phyloP scores from a whole-genome alignment of 2,329 filamentous ascomycete genomes.

The Trichophyton mentagrophytes region DNA sequence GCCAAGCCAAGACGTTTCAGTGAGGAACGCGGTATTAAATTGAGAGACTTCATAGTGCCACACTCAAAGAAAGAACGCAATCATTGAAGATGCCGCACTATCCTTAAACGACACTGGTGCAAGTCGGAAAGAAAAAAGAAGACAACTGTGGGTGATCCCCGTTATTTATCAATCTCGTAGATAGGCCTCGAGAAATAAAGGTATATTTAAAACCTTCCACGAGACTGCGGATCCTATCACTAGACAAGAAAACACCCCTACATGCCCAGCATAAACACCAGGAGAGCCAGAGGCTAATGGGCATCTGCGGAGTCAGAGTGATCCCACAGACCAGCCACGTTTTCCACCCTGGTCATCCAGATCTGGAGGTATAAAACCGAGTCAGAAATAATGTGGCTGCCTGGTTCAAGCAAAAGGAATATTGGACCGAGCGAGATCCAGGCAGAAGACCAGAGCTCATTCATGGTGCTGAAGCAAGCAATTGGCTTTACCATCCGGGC shows the following conservation, averaged over 20 bases:
- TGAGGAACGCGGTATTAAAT: not conserved
- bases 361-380: not conserved
- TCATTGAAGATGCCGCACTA: too few relatives aligned
- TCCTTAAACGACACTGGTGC: too few relatives aligned
- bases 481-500: too few relatives aligned
- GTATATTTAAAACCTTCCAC: slow-evolving; percentile 1
- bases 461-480: not conserved
- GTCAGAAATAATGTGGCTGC: not conserved
- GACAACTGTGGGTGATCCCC: not conserved
- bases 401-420: not conserved
- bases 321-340: not conserved
- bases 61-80: not conserved
- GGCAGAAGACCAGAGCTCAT: not conserved
- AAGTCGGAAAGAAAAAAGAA: not conserved
- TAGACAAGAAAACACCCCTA: not conserved
- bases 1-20: not conserved
- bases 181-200: not conserved
- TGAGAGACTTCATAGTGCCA: not conserved
- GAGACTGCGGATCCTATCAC: not conserved
- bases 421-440: not conserved
- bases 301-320: not conserved
- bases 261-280: not conserved
- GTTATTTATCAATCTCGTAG: not conserved
- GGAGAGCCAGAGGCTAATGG: not conserved
- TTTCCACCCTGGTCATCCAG: not conserved